A percentile compares a stretch with the other conserved stretches of the same genome.
phyloP scores from a whole-genome alignment of 2,329 filamentous ascomycete genomes.

The Leptosphaerulina australis region DNA sequence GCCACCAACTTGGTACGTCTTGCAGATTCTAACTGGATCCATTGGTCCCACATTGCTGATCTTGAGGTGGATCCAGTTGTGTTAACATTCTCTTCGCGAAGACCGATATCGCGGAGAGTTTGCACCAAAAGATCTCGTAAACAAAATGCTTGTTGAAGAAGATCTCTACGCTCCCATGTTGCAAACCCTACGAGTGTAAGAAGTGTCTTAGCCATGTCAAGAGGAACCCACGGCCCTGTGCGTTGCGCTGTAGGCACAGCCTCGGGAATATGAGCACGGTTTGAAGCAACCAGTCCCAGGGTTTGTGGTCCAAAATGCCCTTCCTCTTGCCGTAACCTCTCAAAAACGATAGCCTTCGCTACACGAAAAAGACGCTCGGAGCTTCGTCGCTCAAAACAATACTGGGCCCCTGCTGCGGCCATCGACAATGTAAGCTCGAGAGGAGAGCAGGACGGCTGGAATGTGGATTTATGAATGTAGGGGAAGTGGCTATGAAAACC shows the following conservation, averaged over 20 bases:
- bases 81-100: slow-evolving; percentile 26
- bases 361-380: slow-evolving; percentile 38
- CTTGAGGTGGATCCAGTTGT: slow-evolving; percentile 22
- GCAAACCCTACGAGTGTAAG: slow-evolving; percentile 41
- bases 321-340: slow-evolving; percentile 35
- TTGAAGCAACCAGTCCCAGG: slow-evolving; percentile 27
- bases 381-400: slow-evolving; percentile 42
- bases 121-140: slow-evolving; percentile 37
- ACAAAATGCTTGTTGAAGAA: slow-evolving; percentile 40
- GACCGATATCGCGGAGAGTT: slow-evolving; percentile 36
- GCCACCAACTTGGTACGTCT: slow-evolving; percentile 42
- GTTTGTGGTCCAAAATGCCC: slow-evolving; percentile 33
- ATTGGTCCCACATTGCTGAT: slow-evolving; percentile 38
- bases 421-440: slow-evolving; percentile 42
- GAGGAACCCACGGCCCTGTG: slow-evolving; percentile 34
- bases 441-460: slow-evolving; percentile 38
- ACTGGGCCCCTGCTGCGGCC: slow-evolving; percentile 43
- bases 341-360: slow-evolving; percentile 38
- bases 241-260: slow-evolving; percentile 13
- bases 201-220: slow-evolving; percentile 39
- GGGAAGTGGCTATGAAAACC: slow-evolving; percentile 45
- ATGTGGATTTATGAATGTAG: slow-evolving; percentile 44
- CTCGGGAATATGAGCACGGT: slow-evolving; percentile 19
- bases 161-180: slow-evolving; percentile 40
- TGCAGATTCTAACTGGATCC: slow-evolving; percentile 37